Base-by-base conservation (phyloP, 1,284 basidiomycete species). In the Kalmanozyma brasiliensis region DNA sequence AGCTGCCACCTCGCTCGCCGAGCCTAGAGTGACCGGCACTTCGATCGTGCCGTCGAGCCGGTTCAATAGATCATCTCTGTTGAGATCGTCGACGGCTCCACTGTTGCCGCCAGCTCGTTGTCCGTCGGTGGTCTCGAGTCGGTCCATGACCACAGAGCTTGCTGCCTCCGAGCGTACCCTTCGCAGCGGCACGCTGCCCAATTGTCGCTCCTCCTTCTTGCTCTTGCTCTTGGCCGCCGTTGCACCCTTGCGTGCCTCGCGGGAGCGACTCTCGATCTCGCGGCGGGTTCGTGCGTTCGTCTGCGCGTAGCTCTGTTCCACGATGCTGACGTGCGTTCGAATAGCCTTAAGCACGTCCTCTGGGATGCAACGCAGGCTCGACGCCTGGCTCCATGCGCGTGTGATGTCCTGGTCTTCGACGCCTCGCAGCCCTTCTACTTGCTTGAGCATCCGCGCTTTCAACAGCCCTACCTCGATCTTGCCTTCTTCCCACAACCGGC, bases 381-480 rank as follows among this genome's bases (percentile, higher is more conserved):
- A n/a, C 8, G 65, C 53, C 29, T 59, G 20, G 23, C 19, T 63
- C 66, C 66, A 69, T 0, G 49, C 23, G 10, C 38, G 16, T 26
- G 66, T 64, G 10, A 69, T 40, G 30, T 56, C 60, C 17, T 20
- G 55, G 29, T 69, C 66, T 24, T 69, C 66, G 9, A 33, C 46
- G 2, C 48, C 44, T 16, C 56, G 47, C n/a, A 57, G 30, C 44
- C 45, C 55, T 16, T 51, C 43, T 11, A 41, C 33, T 42, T 42
- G 44, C n/a, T 45, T 36, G 19, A 35, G 33, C 32, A 69, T 26
- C 9, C 33, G 34, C n/a, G 23, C 34, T 35, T 56, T 59, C 22
- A 69, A 17, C 34, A 29, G 35, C 5, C 43, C 53, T 16, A 42
- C 23, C 35, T 63, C 51, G 8, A n/a, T 16, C 38, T 44, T 36